Evolutionary conservation across 306 rosid species (phyloP).

Genomic region (Fagus crenata): DNA sequence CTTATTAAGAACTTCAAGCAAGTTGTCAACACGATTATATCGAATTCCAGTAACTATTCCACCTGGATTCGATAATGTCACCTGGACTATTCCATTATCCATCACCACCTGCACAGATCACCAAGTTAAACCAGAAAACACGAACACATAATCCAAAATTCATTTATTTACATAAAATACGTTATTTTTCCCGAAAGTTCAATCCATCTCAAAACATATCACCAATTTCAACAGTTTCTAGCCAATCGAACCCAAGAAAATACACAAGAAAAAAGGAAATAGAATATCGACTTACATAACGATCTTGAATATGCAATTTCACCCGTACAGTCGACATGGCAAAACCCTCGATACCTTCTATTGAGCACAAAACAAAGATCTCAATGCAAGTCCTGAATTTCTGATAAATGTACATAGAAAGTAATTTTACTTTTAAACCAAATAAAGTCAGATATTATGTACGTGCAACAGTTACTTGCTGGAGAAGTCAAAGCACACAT

Average conservation of each 20-base stretch:
- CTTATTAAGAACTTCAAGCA: conserved; percentile 82
- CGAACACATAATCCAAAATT: neutral
- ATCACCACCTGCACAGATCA: conserved; percentile 71
- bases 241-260: conserved; percentile 3
- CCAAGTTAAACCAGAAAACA: conserved; percentile 15
- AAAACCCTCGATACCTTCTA: conserved; percentile 28
- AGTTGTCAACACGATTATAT: conserved; percentile 72
- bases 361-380: conserved; percentile 16
- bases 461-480: neutral
- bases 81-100: conserved; percentile 91
- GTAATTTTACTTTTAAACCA: no score
- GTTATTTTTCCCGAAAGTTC: no score
- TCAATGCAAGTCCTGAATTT: conserved; percentile 14
- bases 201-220: no score
- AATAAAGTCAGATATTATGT: neutral
- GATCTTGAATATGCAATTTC: conserved; percentile 53
- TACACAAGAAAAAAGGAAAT: neutral
- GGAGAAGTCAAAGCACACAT: neutral
- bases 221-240: neutral
- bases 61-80: conserved; percentile 77
- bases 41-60: conserved; percentile 83
- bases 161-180: neutral
- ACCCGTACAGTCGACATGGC: conserved; percentile 59
- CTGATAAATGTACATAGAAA: conserved; percentile 18
- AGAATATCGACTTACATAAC: conserved; percentile 52